Conservation (phyloP, 176 grass and related monocot species). For the maize (Zea mays) region Zm-B73-REFERENCE-NAM-5.0 NC_050097.1:34591001-34591500, state of each 20-base stretch:
- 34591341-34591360: too few relatives aligned
- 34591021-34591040: slow-evolving; percentile 55
- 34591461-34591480: too few relatives aligned
- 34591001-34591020: slow-evolving; percentile 63
- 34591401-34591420: too few relatives aligned
- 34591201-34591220: not conserved
- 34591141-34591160: not conserved
- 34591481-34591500: too few relatives aligned
- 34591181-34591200: slow-evolving; percentile 26
- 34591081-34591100: too few relatives aligned
- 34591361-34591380: too few relatives aligned
- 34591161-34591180: not conserved
- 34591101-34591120: not conserved
- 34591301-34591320: too few relatives aligned
- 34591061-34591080: not conserved
- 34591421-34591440: too few relatives aligned
- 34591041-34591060: slow-evolving; percentile 45
- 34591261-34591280: slow-evolving; percentile 21
- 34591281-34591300: too few relatives aligned
- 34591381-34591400: too few relatives aligned
- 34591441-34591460: too few relatives aligned
- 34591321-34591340: too few relatives aligned
- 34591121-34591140: slow-evolving; percentile 31
- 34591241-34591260: slow-evolving; percentile 27
- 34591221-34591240: not conserved